Evolutionary conservation across 2,329 filamentous ascomycete genomes (phyloP).

Genomic region (Coniochaeta sp.): DNA sequence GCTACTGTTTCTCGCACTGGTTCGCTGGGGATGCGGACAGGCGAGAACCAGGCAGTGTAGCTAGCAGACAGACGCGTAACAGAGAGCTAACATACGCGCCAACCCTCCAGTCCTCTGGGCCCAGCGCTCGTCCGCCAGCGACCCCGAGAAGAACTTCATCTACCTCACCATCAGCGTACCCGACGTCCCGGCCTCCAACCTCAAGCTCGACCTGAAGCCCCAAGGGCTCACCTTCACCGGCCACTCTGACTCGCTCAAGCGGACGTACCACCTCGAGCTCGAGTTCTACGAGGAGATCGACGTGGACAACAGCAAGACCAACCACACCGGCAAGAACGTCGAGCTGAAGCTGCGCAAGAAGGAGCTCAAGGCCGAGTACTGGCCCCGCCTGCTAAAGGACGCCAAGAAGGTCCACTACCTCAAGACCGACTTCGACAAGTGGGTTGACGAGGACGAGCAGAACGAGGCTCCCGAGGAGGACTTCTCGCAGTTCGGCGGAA

Average conservation of each 20-base stretch:
- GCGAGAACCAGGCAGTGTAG: background rate
- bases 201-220: conserved; percentile 79
- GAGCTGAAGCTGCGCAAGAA: conserved; percentile 95
- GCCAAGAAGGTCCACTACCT: conserved; percentile 86
- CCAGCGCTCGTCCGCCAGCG: conserved; percentile 79
- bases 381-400: conserved; percentile 91
- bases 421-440: conserved; percentile 99
- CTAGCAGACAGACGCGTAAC: background rate
- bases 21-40: background rate
- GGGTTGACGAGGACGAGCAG: conserved; percentile 98
- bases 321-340: conserved; percentile 82
- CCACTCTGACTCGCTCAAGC: conserved; percentile 75
- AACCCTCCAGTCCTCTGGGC: conserved; percentile 83
- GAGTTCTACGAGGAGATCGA: conserved; percentile 92
- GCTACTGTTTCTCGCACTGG: background rate
- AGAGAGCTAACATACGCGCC: background rate
- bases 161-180: conserved; percentile 87
- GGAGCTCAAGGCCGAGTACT: conserved; percentile 89
- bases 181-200: conserved; percentile 67
- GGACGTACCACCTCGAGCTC: conserved; percentile 77
- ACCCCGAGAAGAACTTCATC: conserved; percentile 86
- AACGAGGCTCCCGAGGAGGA: conserved; percentile 83
- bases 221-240: conserved; percentile 75
- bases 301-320: conserved; percentile 70
- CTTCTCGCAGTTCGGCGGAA: conserved; percentile 52